Evolutionary conservation across 1,284 basidiomycete species (phyloP).

Genomic region (Mycocalia duriaeana): DNA sequence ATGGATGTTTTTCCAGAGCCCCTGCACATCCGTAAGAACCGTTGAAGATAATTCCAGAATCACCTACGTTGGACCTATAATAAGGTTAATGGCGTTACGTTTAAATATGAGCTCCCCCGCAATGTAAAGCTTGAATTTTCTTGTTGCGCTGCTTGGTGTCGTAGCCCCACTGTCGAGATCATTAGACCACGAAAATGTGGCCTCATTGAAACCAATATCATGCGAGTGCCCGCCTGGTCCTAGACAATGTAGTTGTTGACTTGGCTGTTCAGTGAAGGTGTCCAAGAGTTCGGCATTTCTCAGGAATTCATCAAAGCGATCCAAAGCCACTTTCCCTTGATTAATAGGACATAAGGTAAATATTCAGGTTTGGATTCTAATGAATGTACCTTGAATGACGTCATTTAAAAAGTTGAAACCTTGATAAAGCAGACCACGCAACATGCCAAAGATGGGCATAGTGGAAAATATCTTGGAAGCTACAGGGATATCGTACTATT

Average conservation of each 20-base stretch:
- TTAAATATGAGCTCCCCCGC: neutral
- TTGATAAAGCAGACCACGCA: constrained; percentile 33
- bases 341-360: neutral
- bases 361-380: neutral
- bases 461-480: constrained; percentile 37
- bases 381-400: constrained; percentile 14
- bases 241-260: neutral
- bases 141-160: neutral
- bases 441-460: constrained; percentile 42
- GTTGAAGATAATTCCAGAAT: too few species aligned
- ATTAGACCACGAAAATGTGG: neutral
- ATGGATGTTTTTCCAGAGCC: too few species aligned
- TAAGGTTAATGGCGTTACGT: neutral
- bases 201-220: neutral
- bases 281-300: neutral
- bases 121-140: neutral
- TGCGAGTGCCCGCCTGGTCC: neutral
- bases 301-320: neutral
- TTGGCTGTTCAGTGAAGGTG: neutral
- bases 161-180: neutral
- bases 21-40: too few species aligned
- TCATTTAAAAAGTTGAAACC: constrained; percentile 13
- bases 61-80: neutral
- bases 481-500: too few species aligned
- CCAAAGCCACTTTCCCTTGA: neutral